Conservation (phyloP, 768 basidiomycete genomes). For the Mycena belliarum region DNA sequence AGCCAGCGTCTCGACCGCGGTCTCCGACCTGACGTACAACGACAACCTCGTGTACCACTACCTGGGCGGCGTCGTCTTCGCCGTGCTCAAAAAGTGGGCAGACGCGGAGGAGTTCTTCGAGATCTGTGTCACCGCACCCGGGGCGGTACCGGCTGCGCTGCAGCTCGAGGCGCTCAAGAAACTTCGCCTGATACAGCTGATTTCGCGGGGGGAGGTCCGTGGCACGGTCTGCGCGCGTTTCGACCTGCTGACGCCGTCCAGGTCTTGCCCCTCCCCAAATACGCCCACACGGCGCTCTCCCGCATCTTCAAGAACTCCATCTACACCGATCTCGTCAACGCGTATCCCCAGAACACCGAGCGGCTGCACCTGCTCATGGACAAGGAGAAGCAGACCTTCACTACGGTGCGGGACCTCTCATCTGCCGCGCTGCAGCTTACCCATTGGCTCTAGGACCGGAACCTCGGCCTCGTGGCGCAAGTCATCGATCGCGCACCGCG, state of each 20-base stretch:
- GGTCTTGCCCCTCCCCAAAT: slow-evolving; percentile 66
- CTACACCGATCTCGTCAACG: slow-evolving; percentile 62
- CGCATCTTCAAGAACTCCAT: slow-evolving; percentile 68
- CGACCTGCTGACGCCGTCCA: slow-evolving; percentile 22
- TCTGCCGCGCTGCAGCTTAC: background rate
- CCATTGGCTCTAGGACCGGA: slow-evolving; percentile 61
- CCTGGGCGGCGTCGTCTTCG: slow-evolving; percentile 69
- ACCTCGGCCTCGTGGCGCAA: slow-evolving; percentile 66
- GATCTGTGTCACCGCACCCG: slow-evolving; percentile 69
- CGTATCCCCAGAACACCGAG: slow-evolving; percentile 60
- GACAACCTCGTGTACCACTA: slow-evolving; percentile 89
- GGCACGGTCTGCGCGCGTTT: background rate
- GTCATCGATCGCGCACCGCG: slow-evolving; percentile 71
- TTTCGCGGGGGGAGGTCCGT: slow-evolving; percentile 69
- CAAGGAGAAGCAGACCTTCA: slow-evolving; percentile 57
- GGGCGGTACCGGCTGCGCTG: slow-evolving; percentile 57
- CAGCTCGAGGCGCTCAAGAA: slow-evolving; percentile 91
- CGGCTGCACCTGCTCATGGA: slow-evolving; percentile 48
- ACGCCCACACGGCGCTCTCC: slow-evolving; percentile 58
- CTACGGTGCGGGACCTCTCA: slow-evolving; percentile 41
- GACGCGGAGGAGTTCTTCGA: slow-evolving; percentile 81
- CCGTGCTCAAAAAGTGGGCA: slow-evolving; percentile 63
- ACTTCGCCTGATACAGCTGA: slow-evolving; percentile 74
- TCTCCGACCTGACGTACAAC: slow-evolving; percentile 71
- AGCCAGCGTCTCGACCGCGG: slow-evolving; percentile 56